phyloP scores from a whole-genome alignment of 495 filamentous ascomycete species.

The Penicillium robsamsonii region DNA sequence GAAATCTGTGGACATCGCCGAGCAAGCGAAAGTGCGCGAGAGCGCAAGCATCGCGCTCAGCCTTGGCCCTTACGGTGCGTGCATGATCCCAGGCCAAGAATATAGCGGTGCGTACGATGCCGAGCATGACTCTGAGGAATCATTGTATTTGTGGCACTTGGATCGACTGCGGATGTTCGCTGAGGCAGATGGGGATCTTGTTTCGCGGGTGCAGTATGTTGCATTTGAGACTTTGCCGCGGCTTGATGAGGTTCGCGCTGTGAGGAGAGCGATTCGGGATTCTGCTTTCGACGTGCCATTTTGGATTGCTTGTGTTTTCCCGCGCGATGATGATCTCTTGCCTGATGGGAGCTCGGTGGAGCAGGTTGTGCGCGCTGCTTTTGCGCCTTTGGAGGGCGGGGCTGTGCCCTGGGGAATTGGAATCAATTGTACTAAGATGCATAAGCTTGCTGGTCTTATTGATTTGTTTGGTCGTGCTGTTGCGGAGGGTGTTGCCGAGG shows the following conservation, averaged over 20 bases:
- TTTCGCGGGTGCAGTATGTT: slow-evolving; percentile 48
- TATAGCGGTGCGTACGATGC: slow-evolving; percentile 60
- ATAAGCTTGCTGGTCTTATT: slow-evolving; percentile 50
- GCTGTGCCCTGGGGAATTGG: slow-evolving; percentile 59
- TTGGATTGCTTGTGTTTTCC: slow-evolving; percentile 65
- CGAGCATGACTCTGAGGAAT: slow-evolving; percentile 39
- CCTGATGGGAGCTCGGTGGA: slow-evolving; percentile 36
- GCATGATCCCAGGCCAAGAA: slow-evolving; percentile 60
- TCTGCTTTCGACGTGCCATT: slow-evolving; percentile 33
- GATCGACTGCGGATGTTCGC: slow-evolving; percentile 50
- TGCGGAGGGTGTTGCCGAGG: slow-evolving; percentile 10
- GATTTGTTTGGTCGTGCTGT: slow-evolving; percentile 39
- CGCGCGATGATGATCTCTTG: slow-evolving; percentile 48
- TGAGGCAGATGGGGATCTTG: slow-evolving; percentile 26
- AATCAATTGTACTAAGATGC: slow-evolving; percentile 64
- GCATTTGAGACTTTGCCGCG: slow-evolving; percentile 64
- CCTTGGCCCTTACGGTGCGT: slow-evolving; percentile 64
- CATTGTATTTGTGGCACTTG: slow-evolving; percentile 55
- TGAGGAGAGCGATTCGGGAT: slow-evolving; percentile 46
- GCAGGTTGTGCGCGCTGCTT: slow-evolving; percentile 31
- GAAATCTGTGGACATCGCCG: slow-evolving; percentile 34
- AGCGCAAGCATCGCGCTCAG: slow-evolving; percentile 45
- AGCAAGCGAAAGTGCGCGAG: slow-evolving; percentile 25
- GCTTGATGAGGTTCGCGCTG: slow-evolving; percentile 57
- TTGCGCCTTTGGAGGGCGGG: slow-evolving; percentile 19